Evolutionary conservation across 2,329 filamentous ascomycete species (phyloP).

Genomic region (Davidsoniella australis): DNA sequence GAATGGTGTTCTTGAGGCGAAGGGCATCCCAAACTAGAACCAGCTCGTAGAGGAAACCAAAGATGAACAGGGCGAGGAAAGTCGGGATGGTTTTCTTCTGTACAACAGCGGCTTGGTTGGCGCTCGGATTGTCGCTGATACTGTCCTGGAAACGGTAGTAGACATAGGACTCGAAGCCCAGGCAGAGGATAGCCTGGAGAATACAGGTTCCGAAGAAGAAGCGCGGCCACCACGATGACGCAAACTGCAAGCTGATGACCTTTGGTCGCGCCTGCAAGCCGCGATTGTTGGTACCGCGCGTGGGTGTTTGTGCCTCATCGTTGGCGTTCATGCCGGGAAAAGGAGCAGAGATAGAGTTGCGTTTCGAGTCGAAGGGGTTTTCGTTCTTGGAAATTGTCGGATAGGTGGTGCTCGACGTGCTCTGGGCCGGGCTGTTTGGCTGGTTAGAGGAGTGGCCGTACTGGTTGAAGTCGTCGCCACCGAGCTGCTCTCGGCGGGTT

Average conservation of each 20-base stretch:
- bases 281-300: background rate
- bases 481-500: constrained; percentile 13
- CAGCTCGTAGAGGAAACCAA: constrained; percentile 86
- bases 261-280: constrained; percentile 4
- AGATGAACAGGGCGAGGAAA: constrained; percentile 91
- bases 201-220: constrained; percentile 59
- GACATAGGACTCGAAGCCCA: constrained; percentile 82
- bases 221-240: constrained; percentile 78
- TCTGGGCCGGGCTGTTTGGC: constrained; percentile 12
- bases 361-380: constrained; percentile 9
- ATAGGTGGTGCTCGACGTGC: constrained; percentile 9
- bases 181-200: constrained; percentile 61
- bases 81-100: constrained; percentile 68
- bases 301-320: background rate
- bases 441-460: constrained; percentile 11
- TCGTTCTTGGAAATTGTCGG: constrained; percentile 4
- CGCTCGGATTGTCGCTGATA: constrained; percentile 24
- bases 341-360: constrained; percentile 4
- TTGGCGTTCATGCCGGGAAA: constrained; percentile 8
- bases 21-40: constrained; percentile 85
- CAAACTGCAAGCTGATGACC: constrained; percentile 41
- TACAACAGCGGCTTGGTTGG: constrained; percentile 23
- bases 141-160: constrained; percentile 71
- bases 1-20: constrained; percentile 92
- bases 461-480: constrained; percentile 13